Base-by-base conservation (phyloP, 257 asterid genomes). In the Ilex asprella region DNA sequence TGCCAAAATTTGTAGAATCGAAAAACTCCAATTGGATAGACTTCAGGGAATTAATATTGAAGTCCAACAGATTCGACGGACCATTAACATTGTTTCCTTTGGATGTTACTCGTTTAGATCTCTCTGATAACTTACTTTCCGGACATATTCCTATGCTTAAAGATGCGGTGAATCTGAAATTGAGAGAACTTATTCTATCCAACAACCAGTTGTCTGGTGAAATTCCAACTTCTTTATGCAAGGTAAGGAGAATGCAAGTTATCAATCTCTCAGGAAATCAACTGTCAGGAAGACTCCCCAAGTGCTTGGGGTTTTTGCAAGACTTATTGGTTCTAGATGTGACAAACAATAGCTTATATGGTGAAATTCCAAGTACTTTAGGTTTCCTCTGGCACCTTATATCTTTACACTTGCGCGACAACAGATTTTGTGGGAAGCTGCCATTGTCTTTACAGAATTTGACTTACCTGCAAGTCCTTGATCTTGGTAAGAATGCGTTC, bases 391-490 rank as follows among this genome's bases (percentile, higher is more conserved):
- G 16, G 5, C 16, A 13, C 2, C 74, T 77, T 9, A 16, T 7
- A n/a, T 63, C 70, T 12, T 31, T 73, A 60, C 79, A 73, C 58
- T 55, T 77, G 50, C 72, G 70, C 1, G 30, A 39, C 39, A 77
- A 77, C 72, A 73, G 56, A 35, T 61, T 76, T 35, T 30, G 39
- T 0, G 77, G 81, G 4, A 31, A 61, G 12, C 4, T 76, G 46
- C 77, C 81, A 12, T 35, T 35, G 41, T 53, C 72, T 1, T 15
- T 74, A 2, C 62, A 58, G 12, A 21, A 56, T 58, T 29, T 73
- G 29, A 57, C 2, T 14, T 14, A 15, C 13, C 52, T 75, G 62
- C 44, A 27, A 53, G 58, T 71, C 1, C 54, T 74, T 7, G 71
- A 71, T 41, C 21, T 78, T 21, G 31, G 63, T 12, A 55, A 61